A percentile compares a stretch with the other conserved stretches of the same genome.
Evolutionary conservation across 1,139 yeast species (phyloP).

Genomic region (Petasospora rhodanensis): DNA sequence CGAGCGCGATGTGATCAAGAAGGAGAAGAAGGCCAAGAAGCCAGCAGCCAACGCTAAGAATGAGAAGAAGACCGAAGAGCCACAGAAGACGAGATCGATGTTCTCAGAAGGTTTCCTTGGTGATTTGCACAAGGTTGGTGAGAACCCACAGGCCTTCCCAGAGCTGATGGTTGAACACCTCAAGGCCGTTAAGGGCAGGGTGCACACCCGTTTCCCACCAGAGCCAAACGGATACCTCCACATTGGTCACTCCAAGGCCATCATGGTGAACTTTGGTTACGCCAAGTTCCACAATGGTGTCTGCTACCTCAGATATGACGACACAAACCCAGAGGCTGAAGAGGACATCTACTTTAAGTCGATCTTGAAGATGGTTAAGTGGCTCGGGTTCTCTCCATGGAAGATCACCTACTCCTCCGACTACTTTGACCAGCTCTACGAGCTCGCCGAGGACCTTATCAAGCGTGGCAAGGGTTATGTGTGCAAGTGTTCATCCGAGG

Average conservation of each 20-base stretch:
- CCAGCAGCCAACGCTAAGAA: conserved; percentile 20
- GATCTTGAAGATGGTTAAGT: conserved; percentile 75
- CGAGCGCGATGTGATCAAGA: conserved; percentile 82
- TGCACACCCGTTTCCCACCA: conserved; percentile 94
- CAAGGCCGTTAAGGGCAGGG: conserved; percentile 72
- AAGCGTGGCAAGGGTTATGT: conserved; percentile 73
- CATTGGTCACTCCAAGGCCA: conserved; percentile 97
- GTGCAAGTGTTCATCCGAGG: conserved; percentile 90
- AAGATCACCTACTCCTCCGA: conserved; percentile 94
- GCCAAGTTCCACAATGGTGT: conserved; percentile 82
- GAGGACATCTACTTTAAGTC: conserved; percentile 87
- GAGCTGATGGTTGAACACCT: conserved; percentile 80
- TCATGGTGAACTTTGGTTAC: conserved; percentile 92
- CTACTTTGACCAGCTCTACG: conserved; percentile 85
- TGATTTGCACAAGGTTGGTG: conserved; percentile 92
- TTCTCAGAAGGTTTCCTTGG: conserved; percentile 95
- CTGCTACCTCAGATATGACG: conserved; percentile 92
- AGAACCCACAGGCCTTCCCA: conserved; percentile 84
- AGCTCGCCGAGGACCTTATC: conserved; percentile 78
- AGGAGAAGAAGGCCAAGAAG: conserved; percentile 53
- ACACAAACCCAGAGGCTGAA: conserved; percentile 98
- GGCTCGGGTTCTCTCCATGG: conserved; percentile 95
- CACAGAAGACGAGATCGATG: conserved; percentile 61
- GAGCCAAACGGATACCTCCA: conserved; percentile 97
- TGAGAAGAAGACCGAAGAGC: conserved; percentile 28